Evolutionary conservation across 495 filamentous ascomycete species (phyloP), one percentile per base, ranked within the genome.

Genomic region (Podospora appendiculata): DNA sequence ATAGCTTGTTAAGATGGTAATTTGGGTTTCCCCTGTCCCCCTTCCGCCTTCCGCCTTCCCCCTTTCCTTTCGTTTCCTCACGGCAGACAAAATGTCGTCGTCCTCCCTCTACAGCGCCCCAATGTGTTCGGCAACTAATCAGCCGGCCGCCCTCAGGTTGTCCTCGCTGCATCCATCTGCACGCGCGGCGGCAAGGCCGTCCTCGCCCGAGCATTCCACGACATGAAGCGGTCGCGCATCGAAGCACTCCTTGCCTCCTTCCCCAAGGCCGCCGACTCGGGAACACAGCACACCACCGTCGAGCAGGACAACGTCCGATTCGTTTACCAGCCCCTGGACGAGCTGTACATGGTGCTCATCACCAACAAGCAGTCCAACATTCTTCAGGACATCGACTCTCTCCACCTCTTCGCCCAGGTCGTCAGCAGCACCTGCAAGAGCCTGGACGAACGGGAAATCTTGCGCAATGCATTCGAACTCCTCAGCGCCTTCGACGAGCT

Each of bases 281-380:
- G 89, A 42, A 94, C 90, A 46, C 93, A 98, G 66, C 93, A 98
- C 68, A 98, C 93, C 8, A 98, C 88, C 12, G 90, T 96, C 48
- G 93, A 98, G 70, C 92, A 96, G 68, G 93, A 98, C 76, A 96
- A 95, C 79, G 93, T 98, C 59, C 93, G 93, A 68, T 98, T 95
- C 66, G 93, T 97, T 47, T 98, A 98, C 76, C 93, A 98, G 70
- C 93, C 94, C 53, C 79, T 98, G 49, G 94, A 98, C 70, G 94
- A 97, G 75, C 83, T 98, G 54, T 98, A 97, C 79, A 96, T 98
- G 81, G 91, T 98, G 49, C 84, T 98, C 55, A 97, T 98, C 70
- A 98, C 94, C 73, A 97, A 97, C 77, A 89, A 89, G 52, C 92
- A 97, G 79, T 95, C 90, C 60, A 98, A 98, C 74, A 98, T 97